Percentiles rank a stretch among this genome's conserved stretches.
Conservation (phyloP, 371 early-diverging fungal species). For the Apophysomyces trapeziformis region DNA sequence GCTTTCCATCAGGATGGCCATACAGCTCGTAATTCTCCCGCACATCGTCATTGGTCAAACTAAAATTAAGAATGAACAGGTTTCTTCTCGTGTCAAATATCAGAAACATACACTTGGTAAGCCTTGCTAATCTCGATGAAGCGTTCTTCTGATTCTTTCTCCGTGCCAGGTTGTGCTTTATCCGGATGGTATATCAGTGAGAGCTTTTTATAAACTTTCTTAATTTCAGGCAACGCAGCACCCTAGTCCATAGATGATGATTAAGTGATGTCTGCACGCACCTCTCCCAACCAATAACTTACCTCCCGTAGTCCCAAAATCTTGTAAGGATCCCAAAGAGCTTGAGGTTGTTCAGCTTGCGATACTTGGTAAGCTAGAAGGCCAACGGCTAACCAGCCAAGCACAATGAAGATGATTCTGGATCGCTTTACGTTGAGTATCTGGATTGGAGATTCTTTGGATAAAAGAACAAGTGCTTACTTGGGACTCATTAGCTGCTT, state of each 20-base stretch:
- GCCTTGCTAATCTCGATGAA: slow-evolving; percentile 89
- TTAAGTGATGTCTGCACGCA: slow-evolving; percentile 19
- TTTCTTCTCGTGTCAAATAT: background rate
- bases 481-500: slow-evolving; percentile 21
- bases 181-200: slow-evolving; percentile 86
- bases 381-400: slow-evolving; percentile 83
- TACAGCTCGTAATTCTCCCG: slow-evolving; percentile 92
- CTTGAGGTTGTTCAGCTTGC: slow-evolving; percentile 68
- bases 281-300: slow-evolving; percentile 15
- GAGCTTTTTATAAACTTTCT: slow-evolving; percentile 74
- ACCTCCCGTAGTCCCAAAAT: slow-evolving; percentile 84
- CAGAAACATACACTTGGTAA: slow-evolving; percentile 74
- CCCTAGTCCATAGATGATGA: slow-evolving; percentile 37
- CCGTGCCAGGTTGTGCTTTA: slow-evolving; percentile 70
- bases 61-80: slow-evolving; percentile 25
- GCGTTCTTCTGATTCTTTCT: slow-evolving; percentile 63
- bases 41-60: slow-evolving; percentile 90
- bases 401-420: slow-evolving; percentile 57
- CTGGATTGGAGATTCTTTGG: background rate
- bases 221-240: slow-evolving; percentile 66
- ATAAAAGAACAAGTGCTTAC: slow-evolving; percentile 15
- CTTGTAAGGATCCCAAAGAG: slow-evolving; percentile 92
- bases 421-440: background rate
- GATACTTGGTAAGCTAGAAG: slow-evolving; percentile 78
- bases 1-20: slow-evolving; percentile 96